Evolutionary conservation across 495 filamentous ascomycete genomes (phyloP).

Genomic region (Podospora pseudopauciseta): DNA sequence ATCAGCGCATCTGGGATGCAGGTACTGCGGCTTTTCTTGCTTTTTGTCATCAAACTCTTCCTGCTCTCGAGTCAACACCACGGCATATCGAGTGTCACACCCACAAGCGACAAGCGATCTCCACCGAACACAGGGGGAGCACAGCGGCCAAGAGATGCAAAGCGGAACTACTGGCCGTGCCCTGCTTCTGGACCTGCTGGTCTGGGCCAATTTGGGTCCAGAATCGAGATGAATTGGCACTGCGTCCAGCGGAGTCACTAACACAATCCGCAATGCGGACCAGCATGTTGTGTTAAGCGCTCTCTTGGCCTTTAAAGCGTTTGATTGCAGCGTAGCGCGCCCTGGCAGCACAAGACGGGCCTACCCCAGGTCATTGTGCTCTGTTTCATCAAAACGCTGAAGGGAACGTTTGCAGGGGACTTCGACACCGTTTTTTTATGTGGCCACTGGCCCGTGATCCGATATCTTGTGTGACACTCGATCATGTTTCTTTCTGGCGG

Average conservation of each 20-base stretch:
- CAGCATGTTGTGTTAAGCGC: neutral
- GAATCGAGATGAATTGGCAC: conserved; percentile 11
- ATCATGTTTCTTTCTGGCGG: neutral
- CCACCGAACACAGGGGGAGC: neutral
- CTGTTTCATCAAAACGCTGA: conserved; percentile 17
- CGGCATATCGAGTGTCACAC: neutral
- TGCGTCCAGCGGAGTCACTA: neutral
- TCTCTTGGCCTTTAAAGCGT: conserved; percentile 7
- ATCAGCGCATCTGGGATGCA: neutral
- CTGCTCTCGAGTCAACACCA: neutral
- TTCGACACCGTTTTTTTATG: conserved; percentile 4
- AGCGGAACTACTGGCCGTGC: neutral
- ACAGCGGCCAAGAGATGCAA: neutral
- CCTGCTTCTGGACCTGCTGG: neutral
- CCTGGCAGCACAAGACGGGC: neutral
- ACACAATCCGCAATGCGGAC: neutral
- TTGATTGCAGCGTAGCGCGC: conserved; percentile 17
- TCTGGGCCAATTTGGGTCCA: neutral
- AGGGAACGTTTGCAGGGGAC: conserved; percentile 1
- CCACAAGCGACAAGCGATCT: neutral
- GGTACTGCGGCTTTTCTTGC: neutral
- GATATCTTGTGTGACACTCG: neutral
- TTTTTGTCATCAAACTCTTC: neutral
- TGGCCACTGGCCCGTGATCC: neutral
- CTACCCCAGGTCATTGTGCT: conserved; percentile 4